Evolutionary conservation across 257 asterid genomes (phyloP).

Genomic region (Forsythia viridissima): DNA sequence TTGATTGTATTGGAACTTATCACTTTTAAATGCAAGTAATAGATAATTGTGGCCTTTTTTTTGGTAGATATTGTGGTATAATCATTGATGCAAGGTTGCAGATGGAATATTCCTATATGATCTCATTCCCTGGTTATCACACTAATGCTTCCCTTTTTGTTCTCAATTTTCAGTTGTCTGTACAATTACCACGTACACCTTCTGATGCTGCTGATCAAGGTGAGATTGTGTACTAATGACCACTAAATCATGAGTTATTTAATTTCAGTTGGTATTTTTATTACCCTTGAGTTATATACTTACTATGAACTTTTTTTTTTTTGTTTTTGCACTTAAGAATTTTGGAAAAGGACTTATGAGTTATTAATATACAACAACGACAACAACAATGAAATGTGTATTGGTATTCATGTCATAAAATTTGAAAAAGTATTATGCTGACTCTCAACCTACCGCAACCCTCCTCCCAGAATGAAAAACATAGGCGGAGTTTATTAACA

Average conservation of each 20-base stretch:
- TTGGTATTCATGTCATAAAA: neutral
- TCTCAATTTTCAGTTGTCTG: constrained; percentile 66
- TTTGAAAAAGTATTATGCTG: neutral
- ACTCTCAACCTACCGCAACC: neutral
- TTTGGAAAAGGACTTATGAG: neutral
- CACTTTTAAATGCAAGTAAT: constrained; percentile 22
- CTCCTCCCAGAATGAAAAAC: neutral
- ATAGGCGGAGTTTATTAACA: neutral
- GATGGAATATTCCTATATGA: constrained; percentile 9
- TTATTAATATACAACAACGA: neutral
- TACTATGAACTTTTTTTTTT: neutral
- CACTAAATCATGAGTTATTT: constrained; percentile 34
- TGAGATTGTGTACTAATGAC: constrained; percentile 33
- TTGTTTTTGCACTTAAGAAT: neutral
- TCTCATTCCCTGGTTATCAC: constrained; percentile 25
- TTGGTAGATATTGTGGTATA: constrained; percentile 15
- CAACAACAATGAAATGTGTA: neutral
- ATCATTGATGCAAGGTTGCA: neutral
- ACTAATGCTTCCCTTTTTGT: constrained; percentile 26
- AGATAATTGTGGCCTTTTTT: constrained; percentile 22
- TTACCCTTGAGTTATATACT: neutral
- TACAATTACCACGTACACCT: constrained; percentile 54
- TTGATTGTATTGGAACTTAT: neutral
- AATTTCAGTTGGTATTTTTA: constrained; percentile 31
- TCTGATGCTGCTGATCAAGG: constrained; percentile 90